phyloP scores from a whole-genome alignment of 768 basidiomycete species.

The Thelephora aurantiotincta region DNA sequence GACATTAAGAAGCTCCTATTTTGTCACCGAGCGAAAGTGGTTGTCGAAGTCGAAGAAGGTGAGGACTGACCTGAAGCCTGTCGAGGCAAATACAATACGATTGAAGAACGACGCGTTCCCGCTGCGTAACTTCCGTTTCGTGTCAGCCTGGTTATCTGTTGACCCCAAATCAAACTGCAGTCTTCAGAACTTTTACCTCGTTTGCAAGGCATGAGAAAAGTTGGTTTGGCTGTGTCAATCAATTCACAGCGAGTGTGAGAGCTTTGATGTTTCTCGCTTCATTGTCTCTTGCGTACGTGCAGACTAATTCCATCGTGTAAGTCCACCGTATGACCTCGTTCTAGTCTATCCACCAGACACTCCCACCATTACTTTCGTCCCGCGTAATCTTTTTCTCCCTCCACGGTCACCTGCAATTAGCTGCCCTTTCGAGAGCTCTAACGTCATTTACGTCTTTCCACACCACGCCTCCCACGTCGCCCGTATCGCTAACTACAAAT shows the following conservation, averaged over 20 bases:
- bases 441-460: constrained; percentile 52
- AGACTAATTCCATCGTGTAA: constrained; percentile 92
- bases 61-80: constrained; percentile 4
- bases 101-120: constrained; percentile 67
- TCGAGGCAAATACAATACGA: constrained; percentile 21
- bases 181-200: constrained; percentile 69
- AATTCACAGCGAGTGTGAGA: constrained; percentile 46
- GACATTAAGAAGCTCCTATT: constrained; percentile 68
- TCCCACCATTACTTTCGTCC: constrained; percentile 39
- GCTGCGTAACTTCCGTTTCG: constrained; percentile 35
- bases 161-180: constrained; percentile 19
- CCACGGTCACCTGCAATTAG: constrained; percentile 75
- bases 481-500: constrained; percentile 87
- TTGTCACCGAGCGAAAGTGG: constrained; percentile 84
- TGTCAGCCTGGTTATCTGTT: not conserved
- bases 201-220: constrained; percentile 72
- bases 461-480: constrained; percentile 45
- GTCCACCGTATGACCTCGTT: constrained; percentile 4
- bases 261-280: constrained; percentile 63
- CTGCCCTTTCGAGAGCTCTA: constrained; percentile 69
- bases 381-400: constrained; percentile 52
- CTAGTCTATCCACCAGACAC: constrained; percentile 34
- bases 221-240: constrained; percentile 67
- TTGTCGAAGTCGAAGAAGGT: constrained; percentile 77
- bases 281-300: constrained; percentile 95